Percentiles rank a stretch among this genome's conserved stretches.
phyloP scores from a whole-genome alignment of 345 rosid genomes.

The Melastoma malabathricum region DNA sequence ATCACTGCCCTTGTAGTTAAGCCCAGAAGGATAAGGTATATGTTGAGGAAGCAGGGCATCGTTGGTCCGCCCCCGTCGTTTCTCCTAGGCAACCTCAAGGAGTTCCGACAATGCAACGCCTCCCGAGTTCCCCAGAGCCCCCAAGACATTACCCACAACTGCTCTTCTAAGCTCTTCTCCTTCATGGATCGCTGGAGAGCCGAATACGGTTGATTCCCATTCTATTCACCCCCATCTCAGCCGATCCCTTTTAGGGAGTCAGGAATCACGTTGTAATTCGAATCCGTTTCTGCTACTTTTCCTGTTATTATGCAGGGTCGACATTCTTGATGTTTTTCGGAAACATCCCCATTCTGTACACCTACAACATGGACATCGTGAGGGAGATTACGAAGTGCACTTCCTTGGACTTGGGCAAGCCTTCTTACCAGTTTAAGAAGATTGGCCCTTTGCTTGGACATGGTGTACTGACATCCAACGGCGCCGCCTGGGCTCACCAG shows the following conservation, averaged over 20 bases:
- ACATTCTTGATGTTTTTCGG: conserved; percentile 9
- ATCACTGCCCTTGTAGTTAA: too few relatives aligned
- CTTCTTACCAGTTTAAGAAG: conserved; percentile 12
- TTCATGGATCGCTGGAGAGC: conserved; percentile 7
- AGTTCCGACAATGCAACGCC: conserved; percentile 3
- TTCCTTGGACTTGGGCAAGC: conserved; percentile 20
- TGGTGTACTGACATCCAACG: conserved; percentile 20
- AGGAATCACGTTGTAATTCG: too few relatives aligned
- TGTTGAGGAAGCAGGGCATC: conserved; percentile 13
- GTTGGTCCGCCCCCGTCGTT: conserved; percentile 12
- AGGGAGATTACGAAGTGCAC: conserved; percentile 16
- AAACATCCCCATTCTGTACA: conserved; percentile 10
- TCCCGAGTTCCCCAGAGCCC: not conserved
- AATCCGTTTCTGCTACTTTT: not conserved
- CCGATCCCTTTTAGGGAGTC: not conserved
- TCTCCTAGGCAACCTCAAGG: conserved; percentile 11
- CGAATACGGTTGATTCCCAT: not conserved
- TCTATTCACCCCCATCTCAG: too few relatives aligned
- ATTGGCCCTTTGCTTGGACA: conserved; percentile 18
- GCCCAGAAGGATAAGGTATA: conserved; percentile 1
- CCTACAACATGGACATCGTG: conserved; percentile 10
- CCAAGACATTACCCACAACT: conserved; percentile 3
- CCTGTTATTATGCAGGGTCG: not conserved
- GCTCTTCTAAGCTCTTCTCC: conserved; percentile 7
- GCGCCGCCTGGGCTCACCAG: conserved; percentile 20